phyloP scores from a whole-genome alignment of 140 eudicot genomes.

The Bidens hawaiensis region DNA sequence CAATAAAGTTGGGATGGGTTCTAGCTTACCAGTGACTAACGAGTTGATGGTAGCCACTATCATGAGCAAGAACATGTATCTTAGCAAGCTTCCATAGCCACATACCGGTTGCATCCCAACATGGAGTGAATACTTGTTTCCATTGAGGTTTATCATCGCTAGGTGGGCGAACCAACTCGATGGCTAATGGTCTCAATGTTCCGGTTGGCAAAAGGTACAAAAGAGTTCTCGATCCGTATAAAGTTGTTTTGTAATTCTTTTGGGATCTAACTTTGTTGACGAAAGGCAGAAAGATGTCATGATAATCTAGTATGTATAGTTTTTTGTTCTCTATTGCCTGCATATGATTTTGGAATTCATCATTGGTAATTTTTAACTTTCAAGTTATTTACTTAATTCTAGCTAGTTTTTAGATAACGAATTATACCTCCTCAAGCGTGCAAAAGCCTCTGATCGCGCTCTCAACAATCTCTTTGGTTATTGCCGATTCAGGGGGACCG shows the following conservation, averaged over 20 bases:
- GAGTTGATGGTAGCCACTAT: constrained; percentile 53
- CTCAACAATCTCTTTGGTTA: constrained; percentile 61
- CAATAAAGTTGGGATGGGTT: neutral
- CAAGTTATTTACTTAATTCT: no score
- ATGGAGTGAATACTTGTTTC: constrained; percentile 43
- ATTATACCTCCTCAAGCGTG: constrained; percentile 51
- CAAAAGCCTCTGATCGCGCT: constrained; percentile 48
- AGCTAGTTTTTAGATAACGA: neutral
- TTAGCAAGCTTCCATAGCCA: constrained; percentile 67
- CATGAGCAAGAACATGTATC: constrained; percentile 53
- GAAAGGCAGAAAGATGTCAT: constrained; percentile 54
- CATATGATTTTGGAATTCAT: neutral
- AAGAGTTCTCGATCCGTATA: constrained; percentile 51
- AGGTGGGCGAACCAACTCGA: constrained; percentile 50
- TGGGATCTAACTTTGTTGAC: constrained; percentile 38
- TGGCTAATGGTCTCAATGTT: constrained; percentile 47
- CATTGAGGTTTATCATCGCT: constrained; percentile 47
- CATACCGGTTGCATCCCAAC: constrained; percentile 35
- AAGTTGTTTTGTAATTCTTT: constrained; percentile 28
- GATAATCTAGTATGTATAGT: constrained; percentile 61
- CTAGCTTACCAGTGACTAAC: constrained; percentile 45
- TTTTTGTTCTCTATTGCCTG: constrained; percentile 49
- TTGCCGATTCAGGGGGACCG: constrained; percentile 75
- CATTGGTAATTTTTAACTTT: no score
- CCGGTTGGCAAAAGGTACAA: constrained; percentile 37